Evolutionary conservation across 768 basidiomycete genomes (phyloP).

Genomic region (Coprinellus aureogranulatus): DNA sequence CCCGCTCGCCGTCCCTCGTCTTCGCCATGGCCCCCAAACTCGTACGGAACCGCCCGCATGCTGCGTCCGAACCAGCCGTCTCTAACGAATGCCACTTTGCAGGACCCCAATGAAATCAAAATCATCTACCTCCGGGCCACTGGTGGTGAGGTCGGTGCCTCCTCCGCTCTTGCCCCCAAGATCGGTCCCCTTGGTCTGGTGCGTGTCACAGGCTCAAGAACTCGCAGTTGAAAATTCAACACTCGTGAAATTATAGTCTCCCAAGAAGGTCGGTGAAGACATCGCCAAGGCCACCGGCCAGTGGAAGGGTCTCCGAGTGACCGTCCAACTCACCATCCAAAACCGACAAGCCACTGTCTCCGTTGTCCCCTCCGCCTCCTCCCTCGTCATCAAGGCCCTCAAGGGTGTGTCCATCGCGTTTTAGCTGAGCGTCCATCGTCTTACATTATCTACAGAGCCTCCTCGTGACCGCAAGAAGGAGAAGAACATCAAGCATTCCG

Average conservation of each 20-base stretch:
- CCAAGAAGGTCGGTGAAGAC: constrained; percentile 99
- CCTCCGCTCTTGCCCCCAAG: constrained; percentile 97
- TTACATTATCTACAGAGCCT: constrained; percentile 65
- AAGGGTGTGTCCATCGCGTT: constrained; percentile 72
- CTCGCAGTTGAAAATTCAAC: constrained; percentile 5
- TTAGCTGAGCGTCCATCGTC: background rate
- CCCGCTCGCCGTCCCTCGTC: constrained; percentile 15
- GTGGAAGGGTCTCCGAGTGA: constrained; percentile 99
- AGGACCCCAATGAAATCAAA: constrained; percentile 98
- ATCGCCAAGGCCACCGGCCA: constrained; percentile 97
- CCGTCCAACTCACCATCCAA: constrained; percentile 98
- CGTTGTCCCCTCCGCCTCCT: constrained; percentile 95
- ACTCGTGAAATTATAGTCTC: constrained; percentile 59
- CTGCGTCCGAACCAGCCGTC: background rate
- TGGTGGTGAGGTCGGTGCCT: constrained; percentile 99
- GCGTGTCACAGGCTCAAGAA: constrained; percentile 29
- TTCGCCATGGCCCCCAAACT: constrained; percentile 52
- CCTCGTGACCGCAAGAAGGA: constrained; percentile 99
- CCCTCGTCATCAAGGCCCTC: constrained; percentile 95
- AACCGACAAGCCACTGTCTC: constrained; percentile 98
- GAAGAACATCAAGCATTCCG: constrained; percentile 99
- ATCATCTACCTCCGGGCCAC: constrained; percentile 98
- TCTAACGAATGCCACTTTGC: constrained; percentile 20
- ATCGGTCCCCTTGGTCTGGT: constrained; percentile 99
- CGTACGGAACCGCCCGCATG: constrained; percentile 35